Evolutionary conservation across 352 stramenopile genomes (phyloP).

Genomic region (Phytophthora colocasiae): DNA sequence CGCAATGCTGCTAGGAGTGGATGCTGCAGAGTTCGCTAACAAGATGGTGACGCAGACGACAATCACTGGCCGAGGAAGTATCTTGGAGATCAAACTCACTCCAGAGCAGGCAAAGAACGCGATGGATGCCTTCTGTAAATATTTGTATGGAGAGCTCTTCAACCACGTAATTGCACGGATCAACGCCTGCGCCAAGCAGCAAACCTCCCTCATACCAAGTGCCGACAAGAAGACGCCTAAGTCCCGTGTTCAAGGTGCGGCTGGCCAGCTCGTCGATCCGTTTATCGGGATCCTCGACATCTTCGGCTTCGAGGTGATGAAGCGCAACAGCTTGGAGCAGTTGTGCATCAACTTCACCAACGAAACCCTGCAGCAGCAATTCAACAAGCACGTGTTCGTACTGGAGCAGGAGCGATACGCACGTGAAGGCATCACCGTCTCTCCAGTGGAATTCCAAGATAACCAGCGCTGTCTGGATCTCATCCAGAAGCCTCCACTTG

Average conservation of each 20-base stretch:
- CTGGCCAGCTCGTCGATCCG: conserved; percentile 13
- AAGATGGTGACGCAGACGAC: conserved; percentile 89
- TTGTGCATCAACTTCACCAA: conserved; percentile 94
- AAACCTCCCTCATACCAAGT: conserved; percentile 40
- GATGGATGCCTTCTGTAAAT: conserved; percentile 88
- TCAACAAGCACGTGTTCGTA: conserved; percentile 91
- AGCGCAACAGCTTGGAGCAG: conserved; percentile 90
- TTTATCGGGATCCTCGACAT: conserved; percentile 93
- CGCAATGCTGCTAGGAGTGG: conserved; percentile 60
- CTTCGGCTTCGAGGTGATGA: conserved; percentile 92
- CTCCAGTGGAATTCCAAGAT: conserved; percentile 84
- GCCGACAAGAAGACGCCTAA: conserved; percentile 29
- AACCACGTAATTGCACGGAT: conserved; percentile 80
- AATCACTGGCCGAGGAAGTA: conserved; percentile 73
- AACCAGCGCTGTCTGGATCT: conserved; percentile 82
- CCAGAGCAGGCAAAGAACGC: conserved; percentile 80
- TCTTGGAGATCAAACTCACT: conserved; percentile 79
- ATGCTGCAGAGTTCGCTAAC: conserved; percentile 66
- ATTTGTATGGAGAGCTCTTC: conserved; percentile 84
- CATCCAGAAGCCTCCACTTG: conserved; percentile 83
- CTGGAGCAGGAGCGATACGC: conserved; percentile 85
- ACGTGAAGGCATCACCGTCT: conserved; percentile 75
- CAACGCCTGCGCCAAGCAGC: conserved; percentile 74
- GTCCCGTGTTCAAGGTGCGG: conserved; percentile 18
- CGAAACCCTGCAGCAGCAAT: conserved; percentile 91